phyloP scores from a whole-genome alignment of 352 stramenopile species.

The Globisporangium takayamanum region DNA sequence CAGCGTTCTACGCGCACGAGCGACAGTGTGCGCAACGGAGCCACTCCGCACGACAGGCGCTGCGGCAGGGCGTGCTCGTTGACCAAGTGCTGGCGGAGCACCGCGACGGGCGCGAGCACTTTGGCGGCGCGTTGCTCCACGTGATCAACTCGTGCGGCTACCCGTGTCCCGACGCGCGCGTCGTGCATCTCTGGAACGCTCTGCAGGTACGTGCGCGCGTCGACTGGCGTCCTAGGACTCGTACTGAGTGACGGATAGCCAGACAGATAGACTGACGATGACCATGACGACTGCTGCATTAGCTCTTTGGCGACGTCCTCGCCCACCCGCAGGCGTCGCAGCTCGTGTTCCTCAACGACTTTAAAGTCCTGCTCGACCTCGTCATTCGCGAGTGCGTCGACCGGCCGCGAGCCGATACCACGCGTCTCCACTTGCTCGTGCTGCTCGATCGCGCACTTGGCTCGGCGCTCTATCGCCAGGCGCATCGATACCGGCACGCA shows the following conservation, averaged over 20 bases:
- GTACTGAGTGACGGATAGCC: background rate
- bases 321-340: constrained; percentile 29
- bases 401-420: constrained; percentile 40
- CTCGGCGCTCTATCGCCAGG: constrained; percentile 38
- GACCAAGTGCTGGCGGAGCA: constrained; percentile 36
- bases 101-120: constrained; percentile 50
- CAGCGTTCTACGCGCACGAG: constrained; percentile 51
- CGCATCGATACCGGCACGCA: constrained; percentile 48
- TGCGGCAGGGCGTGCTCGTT: constrained; percentile 26
- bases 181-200: constrained; percentile 39
- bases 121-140: constrained; percentile 62
- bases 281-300: background rate
- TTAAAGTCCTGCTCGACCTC: constrained; percentile 68
- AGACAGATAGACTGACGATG: background rate
- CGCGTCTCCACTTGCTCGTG: constrained; percentile 35
- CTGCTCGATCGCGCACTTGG: constrained; percentile 38
- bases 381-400: constrained; percentile 58
- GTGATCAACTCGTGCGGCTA: constrained; percentile 81
- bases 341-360: constrained; percentile 68
- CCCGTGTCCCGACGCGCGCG: constrained; percentile 33
- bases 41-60: background rate
- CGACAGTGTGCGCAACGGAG: constrained; percentile 9
- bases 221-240: too few relatives aligned
- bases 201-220: constrained; percentile 27
- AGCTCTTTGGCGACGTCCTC: constrained; percentile 60